Percentiles rank a stretch among this genome's conserved stretches.
These are phyloP conservation scores for Ormosia semicastrata DNA, from an alignment of 306 rosid species.

Conservation along the genomic window DNA sequence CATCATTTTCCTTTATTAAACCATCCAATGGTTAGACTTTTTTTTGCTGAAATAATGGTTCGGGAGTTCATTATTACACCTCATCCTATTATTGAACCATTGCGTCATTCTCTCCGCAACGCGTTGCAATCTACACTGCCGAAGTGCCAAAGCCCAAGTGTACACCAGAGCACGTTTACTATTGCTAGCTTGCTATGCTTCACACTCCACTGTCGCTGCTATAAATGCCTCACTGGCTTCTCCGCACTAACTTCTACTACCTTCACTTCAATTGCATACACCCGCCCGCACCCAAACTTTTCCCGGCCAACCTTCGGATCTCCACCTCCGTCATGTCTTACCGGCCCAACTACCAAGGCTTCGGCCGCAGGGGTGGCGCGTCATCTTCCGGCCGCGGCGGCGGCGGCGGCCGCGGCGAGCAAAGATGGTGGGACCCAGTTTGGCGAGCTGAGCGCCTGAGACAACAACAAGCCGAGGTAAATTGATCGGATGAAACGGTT, in stretches of 20 bases:
- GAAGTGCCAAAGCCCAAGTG: neutral
- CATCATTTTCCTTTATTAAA: too few relatives aligned
- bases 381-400: constrained; percentile 47
- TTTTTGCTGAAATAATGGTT: too few relatives aligned
- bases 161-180: neutral
- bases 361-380: constrained; percentile 62
- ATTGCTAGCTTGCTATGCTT: neutral
- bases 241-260: neutral
- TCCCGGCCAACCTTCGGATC: constrained; percentile 17
- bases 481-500: neutral
- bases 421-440: constrained; percentile 97
- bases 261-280: neutral
- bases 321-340: constrained; percentile 55
- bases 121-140: constrained; percentile 1
- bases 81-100: too few relatives aligned
- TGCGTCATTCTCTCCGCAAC: too few relatives aligned
- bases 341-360: constrained; percentile 78
- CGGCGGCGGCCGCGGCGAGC: constrained; percentile 77
- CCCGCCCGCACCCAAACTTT: constrained; percentile 21
- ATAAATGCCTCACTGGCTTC: constrained; percentile 39
- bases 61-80: too few relatives aligned
- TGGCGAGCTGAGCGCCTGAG: constrained; percentile 94
- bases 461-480: constrained; percentile 72
- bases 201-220: neutral
- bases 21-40: too few relatives aligned